Conservation (phyloP, 768 basidiomycete genomes). For the Fistulinella prunicolor region DNA sequence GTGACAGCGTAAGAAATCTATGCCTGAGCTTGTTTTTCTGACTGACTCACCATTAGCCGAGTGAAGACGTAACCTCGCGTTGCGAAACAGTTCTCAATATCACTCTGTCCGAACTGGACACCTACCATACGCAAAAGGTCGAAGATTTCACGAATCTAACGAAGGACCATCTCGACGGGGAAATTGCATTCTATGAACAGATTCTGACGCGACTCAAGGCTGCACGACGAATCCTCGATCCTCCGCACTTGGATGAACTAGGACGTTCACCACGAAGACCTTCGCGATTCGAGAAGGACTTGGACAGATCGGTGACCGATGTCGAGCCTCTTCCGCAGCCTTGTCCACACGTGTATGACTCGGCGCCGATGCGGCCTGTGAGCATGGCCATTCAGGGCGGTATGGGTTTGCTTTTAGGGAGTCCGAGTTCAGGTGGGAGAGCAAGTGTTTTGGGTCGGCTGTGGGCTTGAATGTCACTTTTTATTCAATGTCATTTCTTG, state of each 20-base stretch:
- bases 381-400: constrained; percentile 72
- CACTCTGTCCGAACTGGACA: constrained; percentile 86
- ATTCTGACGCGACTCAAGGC: constrained; percentile 55
- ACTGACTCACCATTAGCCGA: constrained; percentile 37
- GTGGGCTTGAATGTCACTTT: constrained; percentile 37
- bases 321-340: constrained; percentile 59
- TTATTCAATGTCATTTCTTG: too few species aligned
- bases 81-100: constrained; percentile 88
- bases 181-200: constrained; percentile 75
- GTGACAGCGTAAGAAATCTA: constrained; percentile 24
- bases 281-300: constrained; percentile 74
- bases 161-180: constrained; percentile 71
- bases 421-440: constrained; percentile 31
- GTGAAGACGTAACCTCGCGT: constrained; percentile 65
- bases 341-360: constrained; percentile 76
- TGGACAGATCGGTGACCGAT: constrained; percentile 51
- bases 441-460: constrained; percentile 62
- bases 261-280: constrained; percentile 52
- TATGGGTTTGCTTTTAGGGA: constrained; percentile 58
- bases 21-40: not conserved
- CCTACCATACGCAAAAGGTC: constrained; percentile 68
- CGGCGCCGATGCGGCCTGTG: constrained; percentile 70
- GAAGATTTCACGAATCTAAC: constrained; percentile 63
- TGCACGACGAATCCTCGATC: constrained; percentile 55
- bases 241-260: constrained; percentile 47